Evolutionary conservation across 345 rosid genomes (phyloP).

Genomic region (Gossypium anomalum): DNA sequence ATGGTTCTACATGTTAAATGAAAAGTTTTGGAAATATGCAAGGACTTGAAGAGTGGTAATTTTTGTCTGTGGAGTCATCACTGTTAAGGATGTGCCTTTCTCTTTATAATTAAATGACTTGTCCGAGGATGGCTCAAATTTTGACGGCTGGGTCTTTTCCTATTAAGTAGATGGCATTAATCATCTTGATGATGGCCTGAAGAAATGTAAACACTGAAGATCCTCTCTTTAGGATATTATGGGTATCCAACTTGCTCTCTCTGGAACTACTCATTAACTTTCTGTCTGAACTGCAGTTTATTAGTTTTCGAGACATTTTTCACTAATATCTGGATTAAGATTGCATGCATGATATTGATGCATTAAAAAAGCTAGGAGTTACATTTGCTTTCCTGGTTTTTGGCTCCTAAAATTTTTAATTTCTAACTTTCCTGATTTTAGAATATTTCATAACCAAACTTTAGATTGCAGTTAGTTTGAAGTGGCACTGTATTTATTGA

Average conservation of each 20-base stretch:
- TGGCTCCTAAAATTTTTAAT: background rate
- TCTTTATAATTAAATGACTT: background rate
- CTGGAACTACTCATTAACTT: background rate
- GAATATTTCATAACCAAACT: background rate
- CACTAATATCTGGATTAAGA: background rate
- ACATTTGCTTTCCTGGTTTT: background rate
- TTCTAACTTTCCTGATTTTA: background rate
- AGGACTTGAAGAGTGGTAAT: background rate
- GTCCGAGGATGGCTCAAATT: background rate
- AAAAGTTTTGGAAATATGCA: background rate
- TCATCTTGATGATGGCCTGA: background rate
- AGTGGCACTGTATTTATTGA: background rate
- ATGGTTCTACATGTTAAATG: background rate
- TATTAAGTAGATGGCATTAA: background rate
- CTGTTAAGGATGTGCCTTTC: background rate
- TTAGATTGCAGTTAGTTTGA: conserved; percentile 1
- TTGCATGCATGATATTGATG: background rate
- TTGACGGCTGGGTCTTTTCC: background rate
- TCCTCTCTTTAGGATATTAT: background rate
- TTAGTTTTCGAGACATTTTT: background rate
- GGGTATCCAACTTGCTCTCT: background rate
- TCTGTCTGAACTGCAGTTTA: background rate
- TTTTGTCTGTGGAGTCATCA: background rate
- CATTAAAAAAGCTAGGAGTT: background rate
- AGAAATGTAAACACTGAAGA: background rate